Percentiles rank a stretch among this genome's conserved stretches.
Conservation (phyloP, 2,329 filamentous ascomycete species). For the Sordariomycetes sp. region DNA sequence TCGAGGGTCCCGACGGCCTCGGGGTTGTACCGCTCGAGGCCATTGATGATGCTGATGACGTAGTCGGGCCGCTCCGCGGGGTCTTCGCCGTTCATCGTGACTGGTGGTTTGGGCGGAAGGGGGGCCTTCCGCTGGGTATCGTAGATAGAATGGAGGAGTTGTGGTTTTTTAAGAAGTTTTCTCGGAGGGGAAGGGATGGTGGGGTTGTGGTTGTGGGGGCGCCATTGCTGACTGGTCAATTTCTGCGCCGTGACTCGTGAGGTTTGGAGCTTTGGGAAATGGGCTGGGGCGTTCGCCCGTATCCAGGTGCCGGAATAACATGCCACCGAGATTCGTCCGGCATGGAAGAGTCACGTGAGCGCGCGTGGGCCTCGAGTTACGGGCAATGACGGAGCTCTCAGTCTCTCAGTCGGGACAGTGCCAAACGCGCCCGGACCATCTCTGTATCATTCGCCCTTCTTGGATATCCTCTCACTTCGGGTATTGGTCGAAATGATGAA, state of each 20-base stretch:
- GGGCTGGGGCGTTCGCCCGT: not conserved
- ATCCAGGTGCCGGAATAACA: not conserved
- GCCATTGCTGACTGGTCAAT: not conserved
- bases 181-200: conserved; percentile 10
- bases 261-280: not conserved
- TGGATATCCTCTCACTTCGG: not conserved
- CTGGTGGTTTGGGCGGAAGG: conserved; percentile 11
- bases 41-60: conserved; percentile 88
- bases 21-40: conserved; percentile 95
- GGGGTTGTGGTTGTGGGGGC: conserved; percentile 16
- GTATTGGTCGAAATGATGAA: not conserved
- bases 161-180: conserved; percentile 11
- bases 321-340: not conserved
- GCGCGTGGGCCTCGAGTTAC: not conserved
- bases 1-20: conserved; percentile 91
- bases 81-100: conserved; percentile 61
- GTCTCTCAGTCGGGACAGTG: too few species aligned
- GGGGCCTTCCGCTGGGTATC: not conserved
- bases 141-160: not conserved
- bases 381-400: not conserved
- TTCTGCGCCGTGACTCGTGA: not conserved
- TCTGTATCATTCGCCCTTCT: not conserved
- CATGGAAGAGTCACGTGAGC: not conserved
- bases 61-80: conserved; percentile 84
- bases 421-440: too few species aligned